Evolutionary conservation across 192 early-diverging fungal species (phyloP).

Genomic region (Coemansia sp.): DNA sequence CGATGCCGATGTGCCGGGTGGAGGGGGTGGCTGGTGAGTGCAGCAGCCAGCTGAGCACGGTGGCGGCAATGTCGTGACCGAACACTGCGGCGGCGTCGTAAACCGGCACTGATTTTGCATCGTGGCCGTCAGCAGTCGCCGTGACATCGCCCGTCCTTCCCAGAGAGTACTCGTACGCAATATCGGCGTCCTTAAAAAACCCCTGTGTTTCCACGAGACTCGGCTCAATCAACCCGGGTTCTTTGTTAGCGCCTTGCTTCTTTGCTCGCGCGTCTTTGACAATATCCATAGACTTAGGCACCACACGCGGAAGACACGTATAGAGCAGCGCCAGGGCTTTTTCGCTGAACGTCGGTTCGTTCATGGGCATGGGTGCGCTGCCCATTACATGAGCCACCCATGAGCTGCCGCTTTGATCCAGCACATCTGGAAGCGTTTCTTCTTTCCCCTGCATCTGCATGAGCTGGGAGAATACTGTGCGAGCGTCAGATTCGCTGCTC

Average conservation of each 20-base stretch:
- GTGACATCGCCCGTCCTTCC: conserved; percentile 14
- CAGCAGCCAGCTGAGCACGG: conserved; percentile 38
- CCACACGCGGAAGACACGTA: conserved; percentile 14
- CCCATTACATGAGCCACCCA: conserved; percentile 23
- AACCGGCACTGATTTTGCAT: conserved; percentile 23
- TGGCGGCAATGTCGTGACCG: conserved; percentile 7
- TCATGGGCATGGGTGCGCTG: conserved; percentile 19
- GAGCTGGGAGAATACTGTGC: conserved; percentile 7
- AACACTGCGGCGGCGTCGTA: conserved; percentile 23
- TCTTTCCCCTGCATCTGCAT: too few species aligned
- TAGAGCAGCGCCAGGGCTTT: conserved; percentile 21
- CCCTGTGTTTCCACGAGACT: too few species aligned
- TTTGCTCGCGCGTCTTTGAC: background rate
- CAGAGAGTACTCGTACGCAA: conserved; percentile 17
- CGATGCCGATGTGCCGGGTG: conserved; percentile 27
- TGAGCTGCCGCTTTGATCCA: conserved; percentile 8
- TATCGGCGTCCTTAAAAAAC: too few species aligned
- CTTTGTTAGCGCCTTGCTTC: too few species aligned
- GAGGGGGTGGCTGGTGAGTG: background rate
- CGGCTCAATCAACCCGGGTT: too few species aligned
- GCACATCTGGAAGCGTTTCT: too few species aligned
- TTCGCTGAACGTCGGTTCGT: conserved; percentile 20
- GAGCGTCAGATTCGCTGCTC: conserved; percentile 27
- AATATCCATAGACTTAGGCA: conserved; percentile 4
- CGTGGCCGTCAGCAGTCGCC: conserved; percentile 1